phyloP scores from a whole-genome alignment of 2,329 filamentous ascomycete genomes.

The Trichoderma atrobrunneum region DNA sequence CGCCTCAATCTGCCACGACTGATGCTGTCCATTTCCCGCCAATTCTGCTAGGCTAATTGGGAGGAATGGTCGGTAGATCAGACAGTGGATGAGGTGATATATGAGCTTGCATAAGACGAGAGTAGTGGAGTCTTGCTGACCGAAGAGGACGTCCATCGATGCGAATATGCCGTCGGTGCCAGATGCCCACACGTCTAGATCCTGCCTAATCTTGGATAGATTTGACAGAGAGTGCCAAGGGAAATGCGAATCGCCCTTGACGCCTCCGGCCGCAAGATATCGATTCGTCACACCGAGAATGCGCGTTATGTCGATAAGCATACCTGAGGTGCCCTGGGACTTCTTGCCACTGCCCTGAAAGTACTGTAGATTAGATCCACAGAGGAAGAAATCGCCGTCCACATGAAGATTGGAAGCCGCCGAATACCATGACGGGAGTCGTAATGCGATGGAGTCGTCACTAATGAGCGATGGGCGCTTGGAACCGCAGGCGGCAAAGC shows the following conservation, averaged over 20 bases:
- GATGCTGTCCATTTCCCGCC: conserved; percentile 75
- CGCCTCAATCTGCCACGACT: conserved; percentile 90
- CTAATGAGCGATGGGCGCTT: conserved; percentile 76
- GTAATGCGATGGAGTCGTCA: conserved; percentile 72
- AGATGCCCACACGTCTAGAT: conserved; percentile 80
- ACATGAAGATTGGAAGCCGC: conserved; percentile 58
- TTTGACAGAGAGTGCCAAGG: conserved; percentile 87
- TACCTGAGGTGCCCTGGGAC: conserved; percentile 70
- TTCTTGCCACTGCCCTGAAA: conserved; percentile 66
- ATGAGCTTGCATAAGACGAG: conserved; percentile 81
- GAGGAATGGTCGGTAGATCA: conserved; percentile 83
- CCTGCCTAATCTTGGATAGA: conserved; percentile 79
- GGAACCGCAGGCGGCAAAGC: conserved; percentile 78
- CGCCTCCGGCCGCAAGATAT: conserved; percentile 79
- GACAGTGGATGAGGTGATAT: conserved; percentile 81
- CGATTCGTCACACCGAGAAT: conserved; percentile 80
- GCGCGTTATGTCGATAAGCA: conserved; percentile 81
- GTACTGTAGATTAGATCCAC: conserved; percentile 73
- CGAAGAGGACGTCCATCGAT: conserved; percentile 71
- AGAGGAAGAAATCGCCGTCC: conserved; percentile 79
- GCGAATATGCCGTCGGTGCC: conserved; percentile 78
- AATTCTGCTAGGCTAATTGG: conserved; percentile 81
- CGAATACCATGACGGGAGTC: conserved; percentile 71
- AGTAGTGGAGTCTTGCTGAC: conserved; percentile 73
- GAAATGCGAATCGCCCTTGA: conserved; percentile 86